Percentiles rank a stretch among this genome's conserved stretches.
Conservation (phyloP, 2,329 filamentous ascomycete genomes). For the Phoma sp. region DNA sequence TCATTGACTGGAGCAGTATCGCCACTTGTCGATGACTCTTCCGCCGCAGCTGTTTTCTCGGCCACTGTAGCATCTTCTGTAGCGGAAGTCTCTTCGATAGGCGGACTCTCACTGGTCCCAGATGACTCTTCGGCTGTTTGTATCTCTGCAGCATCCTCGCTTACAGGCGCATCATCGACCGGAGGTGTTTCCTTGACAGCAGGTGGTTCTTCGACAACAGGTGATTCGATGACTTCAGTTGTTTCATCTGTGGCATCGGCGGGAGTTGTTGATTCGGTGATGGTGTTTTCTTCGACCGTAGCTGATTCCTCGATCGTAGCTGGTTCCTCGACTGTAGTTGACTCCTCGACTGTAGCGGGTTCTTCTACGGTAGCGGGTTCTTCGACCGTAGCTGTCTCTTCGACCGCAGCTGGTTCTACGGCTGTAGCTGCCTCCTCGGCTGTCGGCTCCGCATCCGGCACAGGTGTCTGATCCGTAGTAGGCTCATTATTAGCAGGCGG, state of each 20-base stretch:
- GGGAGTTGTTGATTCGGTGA: background rate
- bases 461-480: background rate
- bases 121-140: background rate
- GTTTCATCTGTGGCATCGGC: background rate
- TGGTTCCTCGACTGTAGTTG: background rate
- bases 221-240: background rate
- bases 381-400: background rate
- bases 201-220: background rate
- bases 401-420: background rate
- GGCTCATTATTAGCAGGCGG: background rate
- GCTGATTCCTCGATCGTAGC: constrained; percentile 7
- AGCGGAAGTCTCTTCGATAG: background rate
- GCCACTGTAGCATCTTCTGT: background rate
- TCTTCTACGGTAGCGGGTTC: constrained; percentile 1
- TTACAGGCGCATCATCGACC: background rate
- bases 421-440: background rate
- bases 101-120: background rate
- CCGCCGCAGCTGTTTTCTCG: background rate
- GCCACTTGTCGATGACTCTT: background rate
- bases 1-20: background rate
- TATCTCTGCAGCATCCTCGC: background rate
- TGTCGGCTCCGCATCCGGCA: background rate
- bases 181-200: background rate
- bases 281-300: background rate
- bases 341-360: background rate